These are phyloP conservation scores for Penicillium silybi DNA, from an alignment of 495 filamentous ascomycete genomes.

Conservation along the genomic window DNA sequence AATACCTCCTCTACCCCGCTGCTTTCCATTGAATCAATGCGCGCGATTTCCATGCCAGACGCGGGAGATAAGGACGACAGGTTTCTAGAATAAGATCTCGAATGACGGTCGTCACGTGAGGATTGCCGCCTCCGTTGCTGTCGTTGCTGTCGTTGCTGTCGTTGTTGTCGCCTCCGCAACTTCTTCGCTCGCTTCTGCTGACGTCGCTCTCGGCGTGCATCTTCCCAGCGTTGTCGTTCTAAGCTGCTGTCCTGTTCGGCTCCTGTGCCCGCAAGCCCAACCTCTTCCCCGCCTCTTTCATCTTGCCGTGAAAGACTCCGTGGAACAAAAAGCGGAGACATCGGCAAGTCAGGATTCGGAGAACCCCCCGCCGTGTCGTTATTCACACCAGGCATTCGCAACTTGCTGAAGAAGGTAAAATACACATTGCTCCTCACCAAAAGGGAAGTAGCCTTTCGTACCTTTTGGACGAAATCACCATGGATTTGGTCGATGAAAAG, in stretches of 20 bases:
- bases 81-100: slow-evolving; percentile 3
- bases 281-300: neutral
- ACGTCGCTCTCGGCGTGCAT: slow-evolving; percentile 2
- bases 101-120: neutral
- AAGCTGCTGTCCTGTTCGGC: neutral
- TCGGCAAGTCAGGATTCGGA: neutral
- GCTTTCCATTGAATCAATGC: neutral
- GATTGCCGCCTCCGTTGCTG: neutral
- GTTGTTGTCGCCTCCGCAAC: neutral
- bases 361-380: neutral
- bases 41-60: neutral
- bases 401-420: slow-evolving; percentile 7
- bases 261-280: neutral
- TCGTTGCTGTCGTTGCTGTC: neutral
- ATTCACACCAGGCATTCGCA: neutral
- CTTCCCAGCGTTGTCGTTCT: neutral
- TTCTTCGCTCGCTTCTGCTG: slow-evolving; percentile 5
- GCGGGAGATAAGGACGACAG: too few relatives aligned
- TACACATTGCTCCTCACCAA: slow-evolving; percentile 10
- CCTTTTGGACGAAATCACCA: neutral
- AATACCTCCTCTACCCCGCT: slow-evolving; percentile 1
- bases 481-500: slow-evolving; percentile 14
- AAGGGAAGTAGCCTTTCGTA: slow-evolving; percentile 2
- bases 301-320: neutral
- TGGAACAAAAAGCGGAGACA: neutral